Evolutionary conservation across 164 flowering plant species (phyloP).

Genomic region (Akebia trifoliata): DNA sequence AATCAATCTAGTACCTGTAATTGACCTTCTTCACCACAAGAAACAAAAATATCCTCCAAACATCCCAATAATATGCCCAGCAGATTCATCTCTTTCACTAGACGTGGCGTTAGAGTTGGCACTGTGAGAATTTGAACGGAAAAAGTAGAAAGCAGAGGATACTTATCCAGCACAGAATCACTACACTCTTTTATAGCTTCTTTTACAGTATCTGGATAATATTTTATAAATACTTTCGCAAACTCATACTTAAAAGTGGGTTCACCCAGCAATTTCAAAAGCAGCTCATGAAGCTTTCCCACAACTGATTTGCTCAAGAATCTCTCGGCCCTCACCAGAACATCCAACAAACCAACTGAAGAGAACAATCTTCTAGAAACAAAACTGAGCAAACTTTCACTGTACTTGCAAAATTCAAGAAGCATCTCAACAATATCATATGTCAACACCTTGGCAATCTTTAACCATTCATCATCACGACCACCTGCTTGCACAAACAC

Average conservation of each 20-base stretch:
- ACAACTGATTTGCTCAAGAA: constrained; percentile 39
- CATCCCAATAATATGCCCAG: constrained; percentile 60
- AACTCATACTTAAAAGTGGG: constrained; percentile 87
- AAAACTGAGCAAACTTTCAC: constrained; percentile 92
- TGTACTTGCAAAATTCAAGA: constrained; percentile 70
- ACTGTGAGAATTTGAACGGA: constrained; percentile 94
- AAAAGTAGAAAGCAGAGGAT: constrained; percentile 60
- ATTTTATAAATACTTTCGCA: constrained; percentile 63
- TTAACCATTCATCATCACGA: constrained; percentile 17
- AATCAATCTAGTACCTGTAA: constrained; percentile 47
- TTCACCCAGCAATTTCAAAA: constrained; percentile 82
- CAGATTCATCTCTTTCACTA: constrained; percentile 83
- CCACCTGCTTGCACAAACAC: constrained; percentile 29
- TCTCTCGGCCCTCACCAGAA: constrained; percentile 74
- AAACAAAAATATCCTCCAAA: constrained; percentile 56
- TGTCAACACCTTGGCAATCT: constrained; percentile 51
- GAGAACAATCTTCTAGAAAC: constrained; percentile 51
- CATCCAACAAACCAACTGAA: constrained; percentile 53
- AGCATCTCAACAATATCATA: constrained; percentile 68
- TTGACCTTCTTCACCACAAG: constrained; percentile 65
- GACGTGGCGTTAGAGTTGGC: constrained; percentile 76
- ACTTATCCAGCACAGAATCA: constrained; percentile 37
- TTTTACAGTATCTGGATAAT: constrained; percentile 60
- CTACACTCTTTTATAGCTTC: constrained; percentile 48
- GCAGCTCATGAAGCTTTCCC: constrained; percentile 71